Percentiles rank a stretch among this genome's conserved stretches.
Evolutionary conservation across 1,284 basidiomycete species (phyloP).

Genomic region (Lentinus polychrous): DNA sequence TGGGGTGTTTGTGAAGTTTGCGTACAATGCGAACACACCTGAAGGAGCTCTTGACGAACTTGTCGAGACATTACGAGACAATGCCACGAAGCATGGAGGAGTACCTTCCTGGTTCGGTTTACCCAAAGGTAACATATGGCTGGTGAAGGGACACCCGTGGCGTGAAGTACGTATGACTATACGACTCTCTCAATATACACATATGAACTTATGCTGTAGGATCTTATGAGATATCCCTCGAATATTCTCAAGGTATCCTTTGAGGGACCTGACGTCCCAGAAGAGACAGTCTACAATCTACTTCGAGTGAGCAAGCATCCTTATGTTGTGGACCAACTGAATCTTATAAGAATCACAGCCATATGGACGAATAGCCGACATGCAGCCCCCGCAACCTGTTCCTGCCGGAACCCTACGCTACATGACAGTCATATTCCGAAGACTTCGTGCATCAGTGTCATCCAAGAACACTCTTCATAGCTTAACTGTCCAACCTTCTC

Average conservation of each 20-base stretch:
- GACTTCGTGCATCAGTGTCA: slow-evolving; percentile 66
- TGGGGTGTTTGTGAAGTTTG: slow-evolving; percentile 82
- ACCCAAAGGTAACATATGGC: slow-evolving; percentile 57
- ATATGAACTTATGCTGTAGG: slow-evolving; percentile 38
- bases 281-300: slow-evolving; percentile 68
- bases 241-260: slow-evolving; percentile 71
- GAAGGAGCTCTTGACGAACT: slow-evolving; percentile 42
- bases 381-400: slow-evolving; percentile 56
- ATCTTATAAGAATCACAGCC: slow-evolving; percentile 49
- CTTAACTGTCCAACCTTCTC: slow-evolving; percentile 33
- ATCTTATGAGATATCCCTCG: slow-evolving; percentile 79
- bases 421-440: slow-evolving; percentile 55
- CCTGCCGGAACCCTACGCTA: slow-evolving; percentile 66
- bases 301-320: slow-evolving; percentile 48
- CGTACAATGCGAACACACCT: slow-evolving; percentile 41
- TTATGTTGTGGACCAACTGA: slow-evolving; percentile 2
- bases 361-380: slow-evolving; percentile 74
- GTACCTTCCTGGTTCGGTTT: slow-evolving; percentile 61
- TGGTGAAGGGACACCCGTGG: slow-evolving; percentile 82
- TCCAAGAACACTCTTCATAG: slow-evolving; percentile 88
- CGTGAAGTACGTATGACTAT: slow-evolving; percentile 51
- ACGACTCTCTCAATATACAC: too few species aligned
- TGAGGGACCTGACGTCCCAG: slow-evolving; percentile 79
- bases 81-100: slow-evolving; percentile 41
- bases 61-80: slow-evolving; percentile 37